Evolutionary conservation across 2,329 filamentous ascomycete species (phyloP), one percentile per base, ranked within the genome.

Genomic region (Ophiostoma populinum): DNA sequence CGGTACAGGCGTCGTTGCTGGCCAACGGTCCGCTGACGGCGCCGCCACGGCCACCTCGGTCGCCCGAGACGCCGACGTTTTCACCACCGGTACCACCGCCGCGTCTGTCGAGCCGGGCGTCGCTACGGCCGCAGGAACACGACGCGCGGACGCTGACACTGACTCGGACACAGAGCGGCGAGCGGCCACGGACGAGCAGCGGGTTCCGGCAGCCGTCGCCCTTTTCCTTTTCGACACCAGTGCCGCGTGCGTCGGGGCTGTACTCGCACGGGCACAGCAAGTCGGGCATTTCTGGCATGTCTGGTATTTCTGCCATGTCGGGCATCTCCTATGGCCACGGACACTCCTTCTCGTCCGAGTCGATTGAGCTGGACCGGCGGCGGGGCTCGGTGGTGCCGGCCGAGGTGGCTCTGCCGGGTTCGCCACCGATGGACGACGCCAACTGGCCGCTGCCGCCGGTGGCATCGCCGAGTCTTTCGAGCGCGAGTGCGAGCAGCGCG

Each of bases 21-120:
- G n/a, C n/a, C n/a, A 63, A 11, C 57, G 65, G n/a, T n/a, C 24
- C n/a, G 8, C 24, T 9, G n/a, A n/a, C 8, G 8, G 8, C 24
- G 24, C 24, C 24, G n/a, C 24, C 8, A n/a, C 8, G 8, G n/a
- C 8, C 24, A 25, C n/a, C 24, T 25, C n/a, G 24, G 24, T n/a
- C 8, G 24, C 24, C n/a, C 8, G 8, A n/a, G 24, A 24, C 62
- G 63, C 13, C 64, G 65, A 24, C 62, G 35, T 45, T 49, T 12
- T 21, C 38, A 2, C 55, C 61, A 3, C 58, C 64, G 3, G 49
- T 61, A 10, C 58, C 62, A 4, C 69, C 67, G 5, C 62, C 64
- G 4, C 62, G 70, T 16, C 53, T 62, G 16, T 73, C 70, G 0
- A 75, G 70, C 44, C 63, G 69, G 10, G 52, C 59, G 11, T 66